Evolutionary conservation across 2,329 filamentous ascomycete species (phyloP), one percentile per base, ranked within the genome.

Genomic region (Fonsecaea nubica): DNA sequence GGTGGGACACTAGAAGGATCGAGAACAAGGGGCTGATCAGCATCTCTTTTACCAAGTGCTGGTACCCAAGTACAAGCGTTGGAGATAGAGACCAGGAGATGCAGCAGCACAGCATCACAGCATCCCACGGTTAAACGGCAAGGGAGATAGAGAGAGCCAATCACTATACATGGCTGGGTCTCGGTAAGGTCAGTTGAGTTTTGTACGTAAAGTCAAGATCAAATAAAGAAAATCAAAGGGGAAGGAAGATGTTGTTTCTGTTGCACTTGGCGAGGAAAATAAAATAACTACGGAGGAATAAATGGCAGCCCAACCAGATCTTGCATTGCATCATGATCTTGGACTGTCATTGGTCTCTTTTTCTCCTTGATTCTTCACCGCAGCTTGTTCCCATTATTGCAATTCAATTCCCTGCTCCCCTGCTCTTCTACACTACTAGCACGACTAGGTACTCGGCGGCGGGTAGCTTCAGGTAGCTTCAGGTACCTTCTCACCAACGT

Each of bases 1-100:
- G 38, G 18, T 18, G 12, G 2, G 12, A 61, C 58, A 40, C 58
- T 61, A 61, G 58, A 61, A 61, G 53, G 53, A 53, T 61, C 58
- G 58, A 61, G 58, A 61, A 61, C n/a, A 53, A 8, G 15, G 33
- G 15, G 25, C 45, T 53, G 10, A 36, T 36, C 35, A 36, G 35
- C 35, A 12, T 36, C 35, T 7, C 2, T 36, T n/a, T n/a, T 42
- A 6, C 9, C 38, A 13, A 3, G 38, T 4, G 12, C 4, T 4
- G 18, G 40, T n/a, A 13, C 25, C 25, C 25, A 25, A 42, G 40
- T 42, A 42, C 40, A 12, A n/a, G 40, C 1, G 40, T n/a, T 42
- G 7, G 4, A 42, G 15, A 25, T 10, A 5, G 40, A 40, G 9
- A 40, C 38, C 38, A 40, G 25, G 25, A 25, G 25, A 2, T 25